Percentiles rank a stretch among this genome's conserved stretches.
phyloP scores from a whole-genome alignment of 2,329 filamentous ascomycete genomes.

The Chrysosporium keratinophilum region DNA sequence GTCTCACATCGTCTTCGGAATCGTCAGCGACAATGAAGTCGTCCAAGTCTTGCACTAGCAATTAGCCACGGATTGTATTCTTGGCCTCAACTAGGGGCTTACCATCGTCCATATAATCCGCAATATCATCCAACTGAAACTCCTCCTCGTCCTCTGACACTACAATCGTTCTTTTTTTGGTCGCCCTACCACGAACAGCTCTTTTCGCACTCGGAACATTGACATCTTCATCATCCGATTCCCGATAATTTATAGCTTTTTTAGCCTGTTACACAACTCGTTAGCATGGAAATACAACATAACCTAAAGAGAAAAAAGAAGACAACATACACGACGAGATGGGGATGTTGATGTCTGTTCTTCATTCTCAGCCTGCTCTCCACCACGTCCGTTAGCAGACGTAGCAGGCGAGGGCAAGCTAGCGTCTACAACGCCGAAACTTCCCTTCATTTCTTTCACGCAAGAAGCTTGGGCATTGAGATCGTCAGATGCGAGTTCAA shows the following conservation, averaged over 20 bases:
- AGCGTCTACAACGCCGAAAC: conserved; percentile 44
- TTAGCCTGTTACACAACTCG: conserved; percentile 39
- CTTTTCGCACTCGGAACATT: conserved; percentile 45
- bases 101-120: conserved; percentile 42
- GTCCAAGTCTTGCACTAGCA: conserved; percentile 53
- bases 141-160: conserved; percentile 60
- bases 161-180: conserved; percentile 53
- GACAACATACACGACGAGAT: conserved; percentile 57
- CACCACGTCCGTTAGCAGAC: conserved; percentile 33
- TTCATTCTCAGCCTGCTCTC: conserved; percentile 37
- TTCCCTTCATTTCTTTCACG: conserved; percentile 23
- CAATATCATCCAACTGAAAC: conserved; percentile 50
- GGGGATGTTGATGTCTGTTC: conserved; percentile 55
- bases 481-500: conserved; percentile 58
- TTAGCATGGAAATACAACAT: not conserved
- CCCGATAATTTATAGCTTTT: conserved; percentile 63
- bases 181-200: conserved; percentile 35
- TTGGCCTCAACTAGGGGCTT: conserved; percentile 25
- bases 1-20: conserved; percentile 60
- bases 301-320: not conserved
- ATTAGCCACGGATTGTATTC: conserved; percentile 1
- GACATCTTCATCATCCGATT: conserved; percentile 69
- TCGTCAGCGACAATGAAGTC: conserved; percentile 85
- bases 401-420: conserved; percentile 37
- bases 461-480: conserved; percentile 25